Base-by-base conservation (phyloP, 2,329 filamentous ascomycete genomes). In the Colletotrichum aenigma region DNA sequence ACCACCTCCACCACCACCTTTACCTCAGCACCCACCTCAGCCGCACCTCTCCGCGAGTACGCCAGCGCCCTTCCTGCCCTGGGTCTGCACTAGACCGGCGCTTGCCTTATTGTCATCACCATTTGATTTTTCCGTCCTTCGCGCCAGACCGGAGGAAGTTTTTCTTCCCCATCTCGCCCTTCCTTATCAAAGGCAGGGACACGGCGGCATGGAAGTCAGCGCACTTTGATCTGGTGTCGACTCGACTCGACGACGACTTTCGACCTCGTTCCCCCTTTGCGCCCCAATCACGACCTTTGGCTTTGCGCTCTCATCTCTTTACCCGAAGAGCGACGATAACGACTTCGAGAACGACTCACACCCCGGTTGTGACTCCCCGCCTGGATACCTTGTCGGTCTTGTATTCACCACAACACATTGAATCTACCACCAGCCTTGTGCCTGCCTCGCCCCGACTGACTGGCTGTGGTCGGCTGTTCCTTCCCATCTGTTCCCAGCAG, bases 211-310 rank as follows among this genome's bases (percentile, higher is more conserved):
- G 74, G 70, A 28, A 56, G 43, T 36, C 48, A 24, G 30, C 38
- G 21, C 58, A 48, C 60, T 68, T 48, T 76, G 70, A 76, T 30
- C 34, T 38, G 60, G 65, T 48, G 70, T 74, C 74, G 58, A 60
- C 62, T 69, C 48, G 74, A 76, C 70, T 76, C 61, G 61, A 64
- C 70, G 70, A 61, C 67, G 8, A 32, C 38, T n/a, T 72, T 48
- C 62, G 69, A 55, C 64, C 55, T 66, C 56, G 21, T 74, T 65
- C 58, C 21, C 38, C 48, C 70, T 52, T 73, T 43, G 58, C 36
- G 64, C 64, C 32, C 26, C 66, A 38, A 61, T 48, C 62, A 60
- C 21, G 24, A 24, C 6, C 65, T 38, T 36, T 9, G 12, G 48
- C 65, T 28, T 36, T 10, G 15, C 28, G 26, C 7, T 30, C 56